Percentiles rank a stretch among this genome's conserved stretches.
Conservation (phyloP, 176 grass and related monocot species). For the Eleusine indica region DNA sequence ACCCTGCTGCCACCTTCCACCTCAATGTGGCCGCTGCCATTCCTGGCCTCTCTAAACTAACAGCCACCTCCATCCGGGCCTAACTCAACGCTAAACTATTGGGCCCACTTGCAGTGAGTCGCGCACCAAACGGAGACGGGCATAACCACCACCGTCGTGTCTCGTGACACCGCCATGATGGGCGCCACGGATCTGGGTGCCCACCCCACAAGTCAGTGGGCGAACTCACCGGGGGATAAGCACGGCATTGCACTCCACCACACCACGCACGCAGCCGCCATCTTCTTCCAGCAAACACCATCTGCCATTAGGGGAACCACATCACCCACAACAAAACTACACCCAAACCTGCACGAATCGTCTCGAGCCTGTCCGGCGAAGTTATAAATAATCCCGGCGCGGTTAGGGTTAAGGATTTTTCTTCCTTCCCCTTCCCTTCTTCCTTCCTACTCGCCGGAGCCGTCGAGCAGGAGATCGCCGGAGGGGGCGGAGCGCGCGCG, state of each 20-base stretch:
- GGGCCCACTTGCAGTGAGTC: neutral
- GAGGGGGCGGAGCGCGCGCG: neutral
- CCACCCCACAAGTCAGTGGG: neutral
- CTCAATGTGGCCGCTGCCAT: too few species aligned
- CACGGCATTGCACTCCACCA: neutral
- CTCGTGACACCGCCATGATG: neutral
- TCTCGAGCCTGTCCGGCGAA: conserved; percentile 19
- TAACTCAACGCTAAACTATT: neutral
- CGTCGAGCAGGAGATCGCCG: neutral
- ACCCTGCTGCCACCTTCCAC: too few species aligned
- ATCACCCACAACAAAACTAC: neutral
- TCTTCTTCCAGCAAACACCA: neutral
- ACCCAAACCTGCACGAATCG: conserved; percentile 8
- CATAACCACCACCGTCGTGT: neutral
- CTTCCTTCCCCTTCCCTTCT: neutral
- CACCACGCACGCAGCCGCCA: neutral
- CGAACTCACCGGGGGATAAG: neutral
- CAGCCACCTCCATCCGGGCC: too few species aligned
- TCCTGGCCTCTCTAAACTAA: too few species aligned
- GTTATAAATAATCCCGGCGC: neutral
- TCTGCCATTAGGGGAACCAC: neutral
- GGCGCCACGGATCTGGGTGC: neutral
- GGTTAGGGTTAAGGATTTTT: conserved; percentile 36
- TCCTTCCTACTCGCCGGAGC: neutral
- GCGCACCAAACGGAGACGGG: neutral